Evolutionary conservation across 331 rosid genomes (phyloP).

Genomic region (Stylosanthes scabra): DNA sequence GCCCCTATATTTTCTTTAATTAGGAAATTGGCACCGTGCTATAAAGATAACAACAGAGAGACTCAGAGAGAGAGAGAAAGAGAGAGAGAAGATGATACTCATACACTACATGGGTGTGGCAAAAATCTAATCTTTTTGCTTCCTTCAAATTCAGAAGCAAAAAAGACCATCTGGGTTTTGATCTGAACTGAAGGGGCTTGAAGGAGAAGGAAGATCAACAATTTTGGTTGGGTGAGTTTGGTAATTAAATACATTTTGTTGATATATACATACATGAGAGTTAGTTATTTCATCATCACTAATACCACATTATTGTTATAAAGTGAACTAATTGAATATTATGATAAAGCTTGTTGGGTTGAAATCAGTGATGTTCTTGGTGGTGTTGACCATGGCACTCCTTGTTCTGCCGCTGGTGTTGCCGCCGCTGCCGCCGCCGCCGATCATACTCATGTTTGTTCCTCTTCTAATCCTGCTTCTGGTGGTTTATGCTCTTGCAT

Average conservation of each 20-base stretch:
- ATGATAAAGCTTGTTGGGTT: conserved; percentile 37
- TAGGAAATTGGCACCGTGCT: background rate
- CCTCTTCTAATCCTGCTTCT: conserved; percentile 53
- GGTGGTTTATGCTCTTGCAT: conserved; percentile 32
- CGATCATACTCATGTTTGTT: conserved; percentile 45
- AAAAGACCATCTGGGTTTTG: conserved; percentile 19
- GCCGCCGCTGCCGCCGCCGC: conserved; percentile 70
- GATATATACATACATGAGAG: background rate
- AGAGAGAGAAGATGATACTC: too few species aligned
- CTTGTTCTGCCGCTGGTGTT: conserved; percentile 57
- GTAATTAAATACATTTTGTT: background rate
- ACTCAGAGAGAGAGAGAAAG: too few species aligned
- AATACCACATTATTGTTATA: background rate
- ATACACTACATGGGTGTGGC: too few species aligned
- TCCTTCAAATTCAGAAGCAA: background rate
- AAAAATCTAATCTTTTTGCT: background rate
- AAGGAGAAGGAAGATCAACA: conserved; percentile 1
- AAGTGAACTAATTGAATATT: conserved; percentile 15
- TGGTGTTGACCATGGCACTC: conserved; percentile 36
- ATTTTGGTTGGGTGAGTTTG: background rate
- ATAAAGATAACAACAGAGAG: too few species aligned
- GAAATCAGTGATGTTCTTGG: conserved; percentile 39
- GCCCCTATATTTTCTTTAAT: conserved; percentile 1
- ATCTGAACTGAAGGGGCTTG: conserved; percentile 1
- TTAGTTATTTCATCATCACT: background rate